Percentiles rank a stretch among this genome's conserved stretches.
Conservation (phyloP, 2,329 filamentous ascomycete species). For the Trichoderma polysporum region DNA sequence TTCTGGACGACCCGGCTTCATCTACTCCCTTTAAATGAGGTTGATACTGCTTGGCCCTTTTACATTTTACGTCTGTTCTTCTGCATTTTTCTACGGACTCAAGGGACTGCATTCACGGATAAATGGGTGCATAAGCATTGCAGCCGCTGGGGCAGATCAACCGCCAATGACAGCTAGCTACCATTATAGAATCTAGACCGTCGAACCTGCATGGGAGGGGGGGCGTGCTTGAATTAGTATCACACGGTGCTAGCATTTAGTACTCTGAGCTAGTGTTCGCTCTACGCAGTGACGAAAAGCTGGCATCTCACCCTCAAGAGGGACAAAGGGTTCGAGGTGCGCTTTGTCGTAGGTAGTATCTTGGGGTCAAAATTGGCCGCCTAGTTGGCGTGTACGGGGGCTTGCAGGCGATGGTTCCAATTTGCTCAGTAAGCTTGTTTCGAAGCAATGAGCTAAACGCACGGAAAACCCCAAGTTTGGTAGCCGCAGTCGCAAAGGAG, state of each 20-base stretch:
- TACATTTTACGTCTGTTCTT: background rate
- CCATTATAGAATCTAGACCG: slow-evolving; percentile 18
- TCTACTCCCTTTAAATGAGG: background rate
- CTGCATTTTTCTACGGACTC: background rate
- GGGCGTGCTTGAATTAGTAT: slow-evolving; percentile 4
- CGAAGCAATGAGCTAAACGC: background rate
- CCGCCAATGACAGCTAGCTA: background rate
- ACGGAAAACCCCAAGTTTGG: too few relatives aligned
- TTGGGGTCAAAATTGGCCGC: background rate
- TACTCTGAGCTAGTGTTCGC: background rate
- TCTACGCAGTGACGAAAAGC: background rate
- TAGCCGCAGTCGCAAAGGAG: slow-evolving; percentile 1
- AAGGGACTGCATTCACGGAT: background rate
- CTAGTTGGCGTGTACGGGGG: background rate
- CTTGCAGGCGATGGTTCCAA: background rate
- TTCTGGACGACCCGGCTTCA: background rate
- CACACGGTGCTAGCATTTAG: background rate
- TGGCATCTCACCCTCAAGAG: background rate
- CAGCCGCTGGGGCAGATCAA: background rate
- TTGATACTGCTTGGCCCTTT: background rate
- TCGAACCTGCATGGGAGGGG: slow-evolving; percentile 9
- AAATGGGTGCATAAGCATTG: slow-evolving; percentile 1
- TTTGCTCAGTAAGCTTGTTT: background rate
- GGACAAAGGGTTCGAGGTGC: background rate
- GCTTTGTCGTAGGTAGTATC: background rate